Percentiles rank a stretch among this genome's conserved stretches.
Evolutionary conservation across 2,329 filamentous ascomycete genomes (phyloP).

Genomic region (Chaetomium olivaceum): DNA sequence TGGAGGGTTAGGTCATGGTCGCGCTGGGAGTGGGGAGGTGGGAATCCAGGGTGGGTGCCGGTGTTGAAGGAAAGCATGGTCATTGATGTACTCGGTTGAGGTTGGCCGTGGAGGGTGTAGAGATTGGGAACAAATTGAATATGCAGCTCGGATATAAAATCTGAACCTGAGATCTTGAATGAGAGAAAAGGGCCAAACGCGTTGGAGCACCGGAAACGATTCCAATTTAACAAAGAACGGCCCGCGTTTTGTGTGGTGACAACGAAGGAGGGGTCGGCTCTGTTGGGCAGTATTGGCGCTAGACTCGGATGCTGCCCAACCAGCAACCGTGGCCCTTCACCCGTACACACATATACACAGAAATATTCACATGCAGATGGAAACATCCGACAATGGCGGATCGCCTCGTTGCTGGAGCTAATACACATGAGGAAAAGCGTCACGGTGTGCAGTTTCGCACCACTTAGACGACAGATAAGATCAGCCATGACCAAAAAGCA

Average conservation of each 20-base stretch:
- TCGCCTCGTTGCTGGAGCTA: neutral
- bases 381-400: neutral
- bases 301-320: slow-evolving; percentile 7
- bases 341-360: neutral
- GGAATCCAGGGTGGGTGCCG: neutral
- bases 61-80: slow-evolving; percentile 5
- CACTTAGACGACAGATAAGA: neutral
- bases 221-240: neutral
- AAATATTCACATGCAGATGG: neutral
- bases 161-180: neutral
- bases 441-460: neutral
- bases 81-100: neutral
- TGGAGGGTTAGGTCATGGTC: neutral
- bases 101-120: neutral
- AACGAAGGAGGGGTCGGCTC: neutral
- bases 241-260: neutral
- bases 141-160: neutral
- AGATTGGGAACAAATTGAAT: neutral
- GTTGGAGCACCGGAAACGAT: neutral
- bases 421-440: neutral
- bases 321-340: neutral
- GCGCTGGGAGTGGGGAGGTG: neutral
- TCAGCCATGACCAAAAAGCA: no score
- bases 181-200: neutral
- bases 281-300: slow-evolving; percentile 2